phyloP scores from a whole-genome alignment of 257 asterid species.

The Capsicum pubescens region DNA sequence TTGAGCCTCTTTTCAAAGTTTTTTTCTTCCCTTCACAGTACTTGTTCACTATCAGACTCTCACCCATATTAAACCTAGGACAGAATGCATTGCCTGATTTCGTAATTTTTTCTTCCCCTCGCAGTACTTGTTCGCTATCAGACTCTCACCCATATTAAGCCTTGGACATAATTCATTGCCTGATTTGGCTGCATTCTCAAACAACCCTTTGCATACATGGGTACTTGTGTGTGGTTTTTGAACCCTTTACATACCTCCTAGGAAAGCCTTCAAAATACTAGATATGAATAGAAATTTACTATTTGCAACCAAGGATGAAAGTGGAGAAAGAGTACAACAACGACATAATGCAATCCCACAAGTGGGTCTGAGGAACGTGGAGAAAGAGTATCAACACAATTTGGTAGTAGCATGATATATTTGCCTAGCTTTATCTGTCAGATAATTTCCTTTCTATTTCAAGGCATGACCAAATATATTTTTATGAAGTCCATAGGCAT shows the following conservation, averaged over 20 bases:
- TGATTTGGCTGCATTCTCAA: neutral
- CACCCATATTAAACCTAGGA: neutral
- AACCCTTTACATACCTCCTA: neutral
- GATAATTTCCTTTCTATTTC: neutral
- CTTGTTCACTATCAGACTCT: neutral
- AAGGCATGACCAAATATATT: too few species aligned
- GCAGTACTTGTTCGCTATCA: neutral
- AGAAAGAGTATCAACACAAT: neutral
- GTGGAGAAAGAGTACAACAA: neutral
- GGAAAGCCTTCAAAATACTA: neutral
- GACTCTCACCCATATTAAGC: neutral
- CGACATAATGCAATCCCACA: too few species aligned
- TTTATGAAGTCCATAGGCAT: neutral
- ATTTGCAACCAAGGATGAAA: too few species aligned
- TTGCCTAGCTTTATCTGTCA: neutral
- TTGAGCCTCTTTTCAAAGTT: neutral
- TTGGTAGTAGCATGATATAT: neutral
- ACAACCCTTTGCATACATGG: neutral
- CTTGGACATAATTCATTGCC: neutral
- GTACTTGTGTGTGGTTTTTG: neutral
- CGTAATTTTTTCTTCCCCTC: too few species aligned
- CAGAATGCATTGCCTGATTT: neutral
- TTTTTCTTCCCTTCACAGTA: neutral
- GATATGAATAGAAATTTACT: neutral
- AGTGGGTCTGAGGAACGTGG: too few species aligned